Evolutionary conservation across 805 yeast genomes (phyloP).

Genomic region (Kuraishia cidri): DNA sequence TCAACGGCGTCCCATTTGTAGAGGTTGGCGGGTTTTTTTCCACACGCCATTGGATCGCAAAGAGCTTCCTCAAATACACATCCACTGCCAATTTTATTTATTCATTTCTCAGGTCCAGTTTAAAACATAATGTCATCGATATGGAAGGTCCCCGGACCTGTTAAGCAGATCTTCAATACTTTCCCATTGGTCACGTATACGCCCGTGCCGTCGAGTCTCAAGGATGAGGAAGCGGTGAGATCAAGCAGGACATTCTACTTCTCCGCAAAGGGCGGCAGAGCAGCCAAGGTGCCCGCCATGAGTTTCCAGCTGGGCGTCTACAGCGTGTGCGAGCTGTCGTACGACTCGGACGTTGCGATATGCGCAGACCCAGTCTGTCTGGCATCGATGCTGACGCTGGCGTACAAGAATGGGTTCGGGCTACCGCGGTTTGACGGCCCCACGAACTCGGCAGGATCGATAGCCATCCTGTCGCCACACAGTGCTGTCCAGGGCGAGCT

Average conservation of each 20-base stretch:
- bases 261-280: slow-evolving; percentile 6
- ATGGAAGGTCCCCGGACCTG: slow-evolving; percentile 26
- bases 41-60: too few species aligned
- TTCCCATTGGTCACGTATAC: slow-evolving; percentile 42
- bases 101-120: background rate
- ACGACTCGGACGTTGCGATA: slow-evolving; percentile 17
- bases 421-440: slow-evolving; percentile 25
- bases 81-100: too few species aligned
- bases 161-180: slow-evolving; percentile 34
- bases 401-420: slow-evolving; percentile 30
- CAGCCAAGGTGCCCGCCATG: slow-evolving; percentile 6
- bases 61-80: too few species aligned
- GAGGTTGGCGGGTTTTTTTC: too few species aligned
- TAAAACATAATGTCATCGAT: slow-evolving; percentile 1
- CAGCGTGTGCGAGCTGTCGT: slow-evolving; percentile 24
- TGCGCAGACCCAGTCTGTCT: slow-evolving; percentile 57
- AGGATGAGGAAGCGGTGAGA: slow-evolving; percentile 5
- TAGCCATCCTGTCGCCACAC: slow-evolving; percentile 30
- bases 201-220: slow-evolving; percentile 16
- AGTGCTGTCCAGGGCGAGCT: slow-evolving; percentile 40
- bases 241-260: slow-evolving; percentile 12
- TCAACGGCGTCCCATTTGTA: too few species aligned
- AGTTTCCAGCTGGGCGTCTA: slow-evolving; percentile 47
- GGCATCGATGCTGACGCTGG: slow-evolving; percentile 33
- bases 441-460: background rate